These are phyloP conservation scores for Amanita brunnescens DNA, from an alignment of 768 basidiomycete genomes.

Conservation along the genomic window DNA sequence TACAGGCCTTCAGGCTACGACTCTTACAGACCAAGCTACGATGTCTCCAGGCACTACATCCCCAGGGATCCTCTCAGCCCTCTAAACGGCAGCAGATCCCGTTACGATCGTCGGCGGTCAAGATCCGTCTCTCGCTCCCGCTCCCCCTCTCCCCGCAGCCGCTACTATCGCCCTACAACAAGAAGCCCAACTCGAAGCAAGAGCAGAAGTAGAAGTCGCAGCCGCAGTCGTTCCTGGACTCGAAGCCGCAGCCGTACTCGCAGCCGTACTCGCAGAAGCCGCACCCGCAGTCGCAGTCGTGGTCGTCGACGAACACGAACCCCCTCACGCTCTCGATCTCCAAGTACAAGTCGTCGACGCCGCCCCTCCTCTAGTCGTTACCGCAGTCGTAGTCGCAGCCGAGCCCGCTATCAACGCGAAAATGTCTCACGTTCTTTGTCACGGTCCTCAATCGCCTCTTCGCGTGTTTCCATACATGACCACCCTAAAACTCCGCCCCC, in stretches of 20 bases:
- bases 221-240: background rate
- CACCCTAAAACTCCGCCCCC: constrained; percentile 14
- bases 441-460: constrained; percentile 51
- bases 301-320: too few relatives aligned
- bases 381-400: background rate
- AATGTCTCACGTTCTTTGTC: constrained; percentile 38
- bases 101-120: constrained; percentile 16
- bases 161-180: background rate
- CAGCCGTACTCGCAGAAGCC: background rate
- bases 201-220: background rate
- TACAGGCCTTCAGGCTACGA: constrained; percentile 43
- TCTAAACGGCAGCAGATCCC: constrained; percentile 1
- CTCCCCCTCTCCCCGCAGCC: constrained; percentile 8
- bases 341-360: background rate
- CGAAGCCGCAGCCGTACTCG: background rate
- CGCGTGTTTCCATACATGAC: constrained; percentile 32
- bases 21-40: constrained; percentile 43
- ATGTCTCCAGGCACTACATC: constrained; percentile 22
- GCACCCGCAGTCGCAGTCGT: background rate
- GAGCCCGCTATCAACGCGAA: constrained; percentile 24
- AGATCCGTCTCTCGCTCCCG: constrained; percentile 16
- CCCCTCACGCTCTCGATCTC: background rate
- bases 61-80: constrained; percentile 15
- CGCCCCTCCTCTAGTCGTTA: background rate
- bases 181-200: background rate